phyloP scores from a whole-genome alignment of 306 rosid genomes.

The barrel medic (Medicago truncatula) region MtrunA17r5.0-ANR NC_053042.1:49099501-49100000 shows the following conservation, averaged over 20 bases:
- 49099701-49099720: conserved; percentile 62
- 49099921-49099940: conserved; percentile 47
- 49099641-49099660: conserved; percentile 59
- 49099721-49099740: conserved; percentile 58
- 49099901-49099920: neutral
- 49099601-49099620: conserved; percentile 67
- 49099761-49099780: conserved; percentile 66
- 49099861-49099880: neutral
- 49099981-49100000: conserved; percentile 46
- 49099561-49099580: conserved; percentile 72
- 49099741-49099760: conserved; percentile 68
- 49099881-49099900: neutral
- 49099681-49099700: conserved; percentile 64
- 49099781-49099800: conserved; percentile 24
- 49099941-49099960: conserved; percentile 44
- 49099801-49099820: conserved; percentile 19
- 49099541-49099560: conserved; percentile 69
- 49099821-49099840: neutral
- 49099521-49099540: conserved; percentile 57
- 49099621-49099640: conserved; percentile 69
- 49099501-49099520: conserved; percentile 62
- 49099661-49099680: conserved; percentile 54
- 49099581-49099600: conserved; percentile 55
- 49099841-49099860: neutral
- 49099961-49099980: conserved; percentile 23